Percentiles rank a stretch among this genome's conserved stretches.
Conservation (phyloP, 371 early-diverging fungal species). For the Mucor irregularis region DNA sequence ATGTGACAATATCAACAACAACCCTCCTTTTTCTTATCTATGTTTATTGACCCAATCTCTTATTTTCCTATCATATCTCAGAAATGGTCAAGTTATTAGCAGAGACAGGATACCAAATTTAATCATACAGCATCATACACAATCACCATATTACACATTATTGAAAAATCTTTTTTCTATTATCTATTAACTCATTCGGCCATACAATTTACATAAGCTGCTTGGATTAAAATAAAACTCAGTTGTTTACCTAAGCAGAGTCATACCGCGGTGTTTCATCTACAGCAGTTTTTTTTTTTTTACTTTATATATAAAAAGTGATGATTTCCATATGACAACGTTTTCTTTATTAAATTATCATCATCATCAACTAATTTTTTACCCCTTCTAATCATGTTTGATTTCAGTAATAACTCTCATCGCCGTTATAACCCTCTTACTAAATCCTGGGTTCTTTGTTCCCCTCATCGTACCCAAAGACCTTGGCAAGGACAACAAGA, state of each 20-base stretch:
- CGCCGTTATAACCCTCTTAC: conserved; percentile 89
- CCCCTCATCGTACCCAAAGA: conserved; percentile 92
- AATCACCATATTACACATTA: too few species aligned
- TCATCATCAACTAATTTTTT: too few species aligned
- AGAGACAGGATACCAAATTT: conserved; percentile 18
- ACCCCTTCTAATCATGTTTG: conserved; percentile 42
- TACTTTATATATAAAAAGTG: not conserved
- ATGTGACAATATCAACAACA: not conserved
- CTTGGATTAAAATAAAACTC: conserved; percentile 6
- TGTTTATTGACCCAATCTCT: not conserved
- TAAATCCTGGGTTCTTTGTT: conserved; percentile 88
- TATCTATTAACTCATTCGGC: too few species aligned
- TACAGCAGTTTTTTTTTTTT: not conserved
- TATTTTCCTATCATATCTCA: not conserved
- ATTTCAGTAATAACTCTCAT: conserved; percentile 69
- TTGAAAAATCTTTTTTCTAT: too few species aligned
- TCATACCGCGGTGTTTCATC: conserved; percentile 10
- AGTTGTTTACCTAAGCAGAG: conserved; percentile 24
- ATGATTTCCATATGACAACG: too few species aligned
- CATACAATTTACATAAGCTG: conserved; percentile 5
- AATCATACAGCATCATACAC: too few species aligned
- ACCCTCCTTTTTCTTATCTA: not conserved
- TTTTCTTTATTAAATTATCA: too few species aligned
- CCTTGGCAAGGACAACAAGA: conserved; percentile 91
- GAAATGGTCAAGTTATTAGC: conserved; percentile 26